These are phyloP conservation scores for Aspergillus diversus DNA, from an alignment of 495 filamentous ascomycete species.

Conservation along the genomic window DNA sequence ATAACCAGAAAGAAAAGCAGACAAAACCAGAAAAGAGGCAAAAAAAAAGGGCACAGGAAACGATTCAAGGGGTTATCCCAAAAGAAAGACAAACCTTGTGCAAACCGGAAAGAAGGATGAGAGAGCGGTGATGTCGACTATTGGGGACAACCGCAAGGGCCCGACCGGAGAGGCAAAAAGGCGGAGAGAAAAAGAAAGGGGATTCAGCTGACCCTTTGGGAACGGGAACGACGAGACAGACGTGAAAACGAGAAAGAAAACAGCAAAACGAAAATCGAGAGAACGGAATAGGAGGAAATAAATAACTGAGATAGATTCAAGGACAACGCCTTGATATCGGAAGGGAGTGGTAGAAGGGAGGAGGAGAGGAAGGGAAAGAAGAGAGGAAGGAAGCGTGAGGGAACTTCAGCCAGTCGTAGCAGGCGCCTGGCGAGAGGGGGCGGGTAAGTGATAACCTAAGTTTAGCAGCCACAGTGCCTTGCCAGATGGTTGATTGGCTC, in stretches of 20 bases:
- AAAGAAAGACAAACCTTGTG: constrained; percentile 23
- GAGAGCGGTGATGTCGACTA: constrained; percentile 33
- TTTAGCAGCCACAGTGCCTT: constrained; percentile 5
- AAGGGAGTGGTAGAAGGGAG: constrained; percentile 23
- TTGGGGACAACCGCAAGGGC: constrained; percentile 25
- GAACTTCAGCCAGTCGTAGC: constrained; percentile 21
- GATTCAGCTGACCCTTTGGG: constrained; percentile 27
- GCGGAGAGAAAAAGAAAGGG: constrained; percentile 32
- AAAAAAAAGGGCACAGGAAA: background rate
- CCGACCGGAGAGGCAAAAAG: constrained; percentile 32
- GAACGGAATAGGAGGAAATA: constrained; percentile 19
- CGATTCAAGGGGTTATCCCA: constrained; percentile 1
- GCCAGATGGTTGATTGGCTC: constrained; percentile 5
- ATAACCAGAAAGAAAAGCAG: background rate
- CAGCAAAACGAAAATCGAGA: constrained; percentile 14
- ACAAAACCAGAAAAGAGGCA: background rate
- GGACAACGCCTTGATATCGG: constrained; percentile 45
- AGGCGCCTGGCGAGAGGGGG: constrained; percentile 12
- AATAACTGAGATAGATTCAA: constrained; percentile 32
- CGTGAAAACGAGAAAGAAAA: constrained; percentile 11
- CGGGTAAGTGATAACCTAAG: constrained; percentile 10
- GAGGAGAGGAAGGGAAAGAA: constrained; percentile 33
- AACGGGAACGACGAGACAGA: constrained; percentile 13
- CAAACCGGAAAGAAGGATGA: constrained; percentile 22
- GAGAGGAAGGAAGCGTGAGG: constrained; percentile 32